Base-by-base conservation (phyloP, 2,329 filamentous ascomycete species). In the Sordariomycetes sp. region DNA sequence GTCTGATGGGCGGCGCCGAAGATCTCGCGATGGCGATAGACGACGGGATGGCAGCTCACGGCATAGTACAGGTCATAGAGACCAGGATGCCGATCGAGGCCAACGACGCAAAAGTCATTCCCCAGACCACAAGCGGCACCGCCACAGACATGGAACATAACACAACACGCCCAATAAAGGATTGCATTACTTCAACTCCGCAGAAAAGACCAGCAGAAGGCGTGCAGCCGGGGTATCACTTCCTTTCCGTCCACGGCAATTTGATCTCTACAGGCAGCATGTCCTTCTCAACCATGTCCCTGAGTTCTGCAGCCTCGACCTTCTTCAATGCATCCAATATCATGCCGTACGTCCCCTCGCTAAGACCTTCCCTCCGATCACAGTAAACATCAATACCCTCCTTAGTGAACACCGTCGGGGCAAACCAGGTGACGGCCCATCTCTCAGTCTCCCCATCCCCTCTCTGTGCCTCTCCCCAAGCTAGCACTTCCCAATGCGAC, bases 351-450 rank as follows among this genome's bases (percentile, higher is more conserved):
- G 76, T 73, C 50, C 63, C 68, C 37, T 70, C 59, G 35, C 66
- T 70, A 42, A 86, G 42, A 0, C 82, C 82, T 41, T 68, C 70
- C 33, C 59, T 68, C 12, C 69, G 64, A 45, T 82, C 68, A 30
- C 75, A 78, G 55, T 90, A 92, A 8, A 93, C 57, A 57, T 94
- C 86, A 20, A 94, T 49, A 0, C 86, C 86, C 37, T 86, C 83
- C 42, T 82, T 81, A 6, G 86, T 92, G 46, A 94, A 93, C 29
- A 88, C 45, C 17, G 84, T 93, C 49, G 83, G 79, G 42, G 80
- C 79, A 55, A 94, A 94, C 68, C 81, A 90, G 5, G 84, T 93
- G 11, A 94, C 83, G 2, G 74, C 76, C 83, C 84, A 94, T 45
- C 70, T 68, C 55, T 76, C 72, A 31, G 46, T 53, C 8, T 48